phyloP scores from a whole-genome alignment of 2,329 filamentous ascomycete species.

The Sarocladium kiliense region DNA sequence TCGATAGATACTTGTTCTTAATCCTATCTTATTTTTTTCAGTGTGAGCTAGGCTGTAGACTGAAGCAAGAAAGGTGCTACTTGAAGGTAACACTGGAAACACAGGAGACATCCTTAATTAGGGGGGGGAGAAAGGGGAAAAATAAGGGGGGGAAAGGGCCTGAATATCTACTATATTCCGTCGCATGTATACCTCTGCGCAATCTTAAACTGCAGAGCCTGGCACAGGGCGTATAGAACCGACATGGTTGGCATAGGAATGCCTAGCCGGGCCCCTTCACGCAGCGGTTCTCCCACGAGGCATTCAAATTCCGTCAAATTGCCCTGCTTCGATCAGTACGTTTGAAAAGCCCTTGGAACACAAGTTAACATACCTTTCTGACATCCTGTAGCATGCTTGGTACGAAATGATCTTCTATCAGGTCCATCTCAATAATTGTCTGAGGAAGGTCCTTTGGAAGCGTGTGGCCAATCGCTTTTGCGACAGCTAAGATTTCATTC shows the following conservation, averaged over 20 bases:
- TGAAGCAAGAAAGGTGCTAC: no score
- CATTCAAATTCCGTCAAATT: constrained; percentile 41
- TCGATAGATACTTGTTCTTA: no score
- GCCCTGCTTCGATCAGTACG: constrained; percentile 26
- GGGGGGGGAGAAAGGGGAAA: no score
- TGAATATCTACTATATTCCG: no score
- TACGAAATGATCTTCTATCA: constrained; percentile 39
- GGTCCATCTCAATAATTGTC: constrained; percentile 41
- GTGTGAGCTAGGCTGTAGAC: no score
- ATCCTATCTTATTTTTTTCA: no score
- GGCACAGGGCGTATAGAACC: constrained; percentile 42
- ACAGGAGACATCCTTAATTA: no score
- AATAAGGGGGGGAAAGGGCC: no score
- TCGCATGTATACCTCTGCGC: no score
- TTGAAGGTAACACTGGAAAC: no score
- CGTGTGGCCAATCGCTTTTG: constrained; percentile 33
- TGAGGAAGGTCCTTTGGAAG: constrained; percentile 38
- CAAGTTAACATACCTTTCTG: constrained; percentile 3
- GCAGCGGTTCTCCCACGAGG: constrained; percentile 46
- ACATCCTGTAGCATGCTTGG: constrained; percentile 52
- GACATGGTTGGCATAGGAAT: constrained; percentile 44
- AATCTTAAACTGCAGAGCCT: constrained; percentile 44
- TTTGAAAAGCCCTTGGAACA: neutral
- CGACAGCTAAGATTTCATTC: constrained; percentile 44
- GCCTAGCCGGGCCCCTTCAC: constrained; percentile 37